Evolutionary conservation across 176 grass and related monocot genomes (phyloP), one percentile per base, ranked within the genome.

Genomic region (Paspalum notatum): DNA sequence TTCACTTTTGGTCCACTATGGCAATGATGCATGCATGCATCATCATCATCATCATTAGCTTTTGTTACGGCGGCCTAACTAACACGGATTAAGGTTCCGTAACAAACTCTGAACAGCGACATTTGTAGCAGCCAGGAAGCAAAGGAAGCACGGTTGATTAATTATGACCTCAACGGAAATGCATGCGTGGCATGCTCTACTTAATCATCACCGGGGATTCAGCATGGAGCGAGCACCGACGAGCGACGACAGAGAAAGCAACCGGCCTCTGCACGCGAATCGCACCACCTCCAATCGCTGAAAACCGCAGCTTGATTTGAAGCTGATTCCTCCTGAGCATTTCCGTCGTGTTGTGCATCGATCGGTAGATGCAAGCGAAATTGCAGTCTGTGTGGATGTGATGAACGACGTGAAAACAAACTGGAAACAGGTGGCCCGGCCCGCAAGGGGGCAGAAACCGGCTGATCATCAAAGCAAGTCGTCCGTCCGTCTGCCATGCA

Each of bases 1-100:
- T 82, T 18, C 9, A 38, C 72, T 82, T 87, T 76, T 82, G 20
- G 85, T 64, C 21, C 85, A 71, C 85, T n/a, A 82, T 71, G 70
- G 62, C 76, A 52, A 82, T 82, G 85, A 81, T 76, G 51, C 60
- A 5, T 70, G 32, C 42, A 74, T 24, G 22, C 22, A 39, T 9
- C 48, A 39, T 26, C 58, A 1, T 59, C 14, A 12, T 50, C 25
- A 50, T 6, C 21, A n/a, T 11, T 50, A 53, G 16, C 65, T 62
- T 53, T 62, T 17, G 53, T 25, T 32, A 32, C 32, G 32, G 11
- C 48, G 20, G 8, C 40, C 45, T 47, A 66, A 44, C 20, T 0
- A 27, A 20, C 10, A 45, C 3, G 13, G 20, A 52, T 71, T 76
- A 70, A 32, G 32, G 32, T 32, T 32, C 32, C 32, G 32, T 32